Percentiles rank a stretch among this genome's conserved stretches.
Conservation (phyloP, 2,329 filamentous ascomycete genomes). For the Diaporthe sp. region DNA sequence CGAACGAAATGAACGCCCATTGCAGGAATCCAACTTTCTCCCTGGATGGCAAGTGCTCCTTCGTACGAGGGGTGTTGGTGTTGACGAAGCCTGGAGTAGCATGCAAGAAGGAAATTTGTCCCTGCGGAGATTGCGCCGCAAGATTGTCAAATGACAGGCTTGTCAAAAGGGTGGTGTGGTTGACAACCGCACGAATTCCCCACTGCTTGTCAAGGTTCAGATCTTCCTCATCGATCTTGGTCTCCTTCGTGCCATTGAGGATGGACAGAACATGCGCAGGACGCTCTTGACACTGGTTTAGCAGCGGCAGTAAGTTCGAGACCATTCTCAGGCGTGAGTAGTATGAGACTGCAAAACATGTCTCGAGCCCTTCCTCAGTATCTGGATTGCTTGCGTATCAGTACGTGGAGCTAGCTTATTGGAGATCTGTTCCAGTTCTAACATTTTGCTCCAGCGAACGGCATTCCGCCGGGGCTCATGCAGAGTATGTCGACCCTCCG, state of each 20-base stretch:
- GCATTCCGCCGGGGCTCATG: conserved; percentile 46
- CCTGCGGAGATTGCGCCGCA: conserved; percentile 41
- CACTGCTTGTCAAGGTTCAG: conserved; percentile 47
- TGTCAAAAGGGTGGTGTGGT: conserved; percentile 48
- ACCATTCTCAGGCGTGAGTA: conserved; percentile 49
- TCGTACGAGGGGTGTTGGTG: conserved; percentile 43
- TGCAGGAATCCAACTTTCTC: conserved; percentile 21
- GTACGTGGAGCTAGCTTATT: background rate
- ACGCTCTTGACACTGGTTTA: conserved; percentile 43
- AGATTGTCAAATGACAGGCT: conserved; percentile 50
- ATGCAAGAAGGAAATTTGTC: conserved; percentile 49
- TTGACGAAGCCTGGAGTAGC: conserved; percentile 48
- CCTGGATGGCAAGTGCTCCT: conserved; percentile 1
- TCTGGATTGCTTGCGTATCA: conserved; percentile 41
- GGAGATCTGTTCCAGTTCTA: background rate
- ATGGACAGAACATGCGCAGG: conserved; percentile 49
- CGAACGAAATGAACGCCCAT: conserved; percentile 33
- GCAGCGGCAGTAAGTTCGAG: conserved; percentile 50
- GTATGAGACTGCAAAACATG: conserved; percentile 48
- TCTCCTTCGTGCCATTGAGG: conserved; percentile 49
- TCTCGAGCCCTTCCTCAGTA: conserved; percentile 51
- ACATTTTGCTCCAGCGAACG: conserved; percentile 43
- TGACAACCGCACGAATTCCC: conserved; percentile 42
- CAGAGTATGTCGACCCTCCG: conserved; percentile 47
- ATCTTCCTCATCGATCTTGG: conserved; percentile 47